Base-by-base conservation (phyloP, 192 early-diverging fungal genomes). In the Coemansia sp. region DNA sequence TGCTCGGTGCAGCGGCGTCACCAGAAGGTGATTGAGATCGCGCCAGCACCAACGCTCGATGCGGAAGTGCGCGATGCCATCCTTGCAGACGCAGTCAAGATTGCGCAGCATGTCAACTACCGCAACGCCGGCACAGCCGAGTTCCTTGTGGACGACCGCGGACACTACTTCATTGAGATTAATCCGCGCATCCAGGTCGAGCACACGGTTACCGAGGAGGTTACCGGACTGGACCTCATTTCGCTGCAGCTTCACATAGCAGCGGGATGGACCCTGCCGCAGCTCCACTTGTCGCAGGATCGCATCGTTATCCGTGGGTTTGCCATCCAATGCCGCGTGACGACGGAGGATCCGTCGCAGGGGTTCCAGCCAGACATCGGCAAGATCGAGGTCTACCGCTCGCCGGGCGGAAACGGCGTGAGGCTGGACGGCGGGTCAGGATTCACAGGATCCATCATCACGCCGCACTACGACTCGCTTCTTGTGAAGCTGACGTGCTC, bases 161-260 rank as follows among this genome's bases (percentile, higher is more conserved):
- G 91, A 70, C 90, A 96, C 85, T 99, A 97, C 87, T 99, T 99
- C 68, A 96, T 99, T 63, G 97, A 99, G 84, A 93, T 97, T 71
- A 97, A 99, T 77, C 95, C 97, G 55, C 89, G 97, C 81, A 93
- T 98, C 63, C 97, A 99, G 83, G 97, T 99, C 32, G 97, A 99
- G 84, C 97, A 99, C 81, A 94, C 94, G 40, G 94, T 97, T 45
- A 97, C 97, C 55, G 97, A 99, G 84, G 94, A 97, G 81, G 89
- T 97, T 59, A 96, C 95, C 16, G 97, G 97, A 37, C 87, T 99
- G 48, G 95, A 99, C 75, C 87, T 99, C 60, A 91, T 97, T 39
- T 88, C 93, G 63, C 86, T 93, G 48, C 97, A 98, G 76, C 92
- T 98, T 69, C 92, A 95, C 74, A 94, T 98, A 65, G 97, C 97